Conservation (phyloP, 257 asterid species). For the Jaltomata sinuosa region DNA sequence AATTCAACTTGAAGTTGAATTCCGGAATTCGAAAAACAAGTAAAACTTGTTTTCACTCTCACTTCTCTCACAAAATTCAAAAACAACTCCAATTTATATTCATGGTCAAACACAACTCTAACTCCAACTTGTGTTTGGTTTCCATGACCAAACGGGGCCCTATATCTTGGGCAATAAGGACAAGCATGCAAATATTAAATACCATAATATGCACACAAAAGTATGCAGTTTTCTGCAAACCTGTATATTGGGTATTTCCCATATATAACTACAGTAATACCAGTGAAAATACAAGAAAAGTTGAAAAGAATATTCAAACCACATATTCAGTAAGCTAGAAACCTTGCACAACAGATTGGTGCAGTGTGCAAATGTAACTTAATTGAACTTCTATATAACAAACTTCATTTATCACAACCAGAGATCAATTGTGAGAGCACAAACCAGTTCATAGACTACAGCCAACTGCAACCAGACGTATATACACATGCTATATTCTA, state of each 20-base stretch:
- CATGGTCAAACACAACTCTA: no score
- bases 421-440: background rate
- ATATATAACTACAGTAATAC: background rate
- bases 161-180: no score
- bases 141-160: no score
- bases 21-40: no score
- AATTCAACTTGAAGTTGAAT: no score
- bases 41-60: no score
- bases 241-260: background rate
- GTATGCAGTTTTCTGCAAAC: background rate
- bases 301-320: background rate
- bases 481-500: background rate
- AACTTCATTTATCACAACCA: background rate
- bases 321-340: background rate
- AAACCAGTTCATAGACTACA: background rate
- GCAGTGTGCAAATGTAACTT: background rate
- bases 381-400: background rate
- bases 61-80: no score
- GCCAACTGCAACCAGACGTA: background rate
- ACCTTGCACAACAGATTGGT: background rate
- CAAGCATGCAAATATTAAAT: background rate
- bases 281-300: background rate
- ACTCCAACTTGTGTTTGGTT: no score
- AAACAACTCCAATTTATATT: no score
- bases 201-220: background rate